Percentiles rank a stretch among this genome's conserved stretches.
Evolutionary conservation across 176 grass and related monocot genomes (phyloP).

Genomic region (Echinochloa phyllopogon): DNA sequence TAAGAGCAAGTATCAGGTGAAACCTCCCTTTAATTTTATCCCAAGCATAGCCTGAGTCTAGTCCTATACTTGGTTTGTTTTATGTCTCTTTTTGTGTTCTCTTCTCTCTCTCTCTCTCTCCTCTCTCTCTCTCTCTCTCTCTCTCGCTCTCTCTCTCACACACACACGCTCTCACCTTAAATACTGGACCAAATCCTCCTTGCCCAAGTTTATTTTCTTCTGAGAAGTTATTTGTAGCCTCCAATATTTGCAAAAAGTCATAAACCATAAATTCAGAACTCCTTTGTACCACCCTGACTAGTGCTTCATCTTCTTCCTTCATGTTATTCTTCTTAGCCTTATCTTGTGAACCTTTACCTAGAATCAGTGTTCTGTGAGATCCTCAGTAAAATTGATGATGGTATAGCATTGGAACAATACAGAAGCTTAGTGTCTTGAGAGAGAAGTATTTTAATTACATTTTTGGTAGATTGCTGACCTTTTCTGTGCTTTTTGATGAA

Average conservation of each 20-base stretch:
- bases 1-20: not conserved
- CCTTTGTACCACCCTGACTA: not conserved
- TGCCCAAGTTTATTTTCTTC: not conserved
- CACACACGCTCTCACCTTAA: no score
- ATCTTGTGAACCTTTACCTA: not conserved
- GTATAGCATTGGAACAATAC: not conserved
- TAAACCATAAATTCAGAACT: not conserved
- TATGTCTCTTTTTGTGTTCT: not conserved
- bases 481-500: not conserved
- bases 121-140: no score
- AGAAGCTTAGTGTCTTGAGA: not conserved
- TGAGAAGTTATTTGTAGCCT: not conserved
- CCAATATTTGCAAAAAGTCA: not conserved
- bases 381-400: not conserved
- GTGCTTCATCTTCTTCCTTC: not conserved
- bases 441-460: not conserved
- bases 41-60: not conserved
- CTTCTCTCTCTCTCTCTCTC: not conserved
- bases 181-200: conserved; percentile 3
- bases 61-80: not conserved
- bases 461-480: not conserved
- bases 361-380: not conserved
- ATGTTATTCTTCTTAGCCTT: not conserved
- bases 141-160: no score
- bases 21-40: not conserved